phyloP scores from a whole-genome alignment of 225 moss, liverwort and hornwort genomes.

The Pleurozium schreberi region DNA sequence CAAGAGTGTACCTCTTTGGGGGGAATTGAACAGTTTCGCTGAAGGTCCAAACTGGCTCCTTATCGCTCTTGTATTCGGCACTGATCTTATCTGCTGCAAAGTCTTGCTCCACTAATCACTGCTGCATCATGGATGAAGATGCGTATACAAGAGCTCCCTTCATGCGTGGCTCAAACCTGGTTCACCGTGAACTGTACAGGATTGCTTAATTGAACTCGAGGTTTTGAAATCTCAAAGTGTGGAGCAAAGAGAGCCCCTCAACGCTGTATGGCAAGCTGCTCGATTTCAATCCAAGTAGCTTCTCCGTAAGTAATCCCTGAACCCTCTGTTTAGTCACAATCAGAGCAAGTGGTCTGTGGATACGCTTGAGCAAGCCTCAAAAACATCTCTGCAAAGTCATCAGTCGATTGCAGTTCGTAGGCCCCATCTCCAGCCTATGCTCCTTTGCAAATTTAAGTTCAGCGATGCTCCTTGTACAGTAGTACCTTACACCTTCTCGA shows the following conservation, averaged over 20 bases:
- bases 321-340: not conserved
- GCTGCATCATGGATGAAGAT: not conserved
- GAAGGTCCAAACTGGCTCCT: not conserved
- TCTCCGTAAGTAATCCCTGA: not conserved
- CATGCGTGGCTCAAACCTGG: not conserved
- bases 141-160: not conserved
- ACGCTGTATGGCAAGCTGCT: not conserved
- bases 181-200: not conserved
- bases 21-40: not conserved
- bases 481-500: not conserved
- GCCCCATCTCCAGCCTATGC: not conserved
- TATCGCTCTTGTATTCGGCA: not conserved
- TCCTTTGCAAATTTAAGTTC: not conserved
- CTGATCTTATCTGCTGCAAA: not conserved
- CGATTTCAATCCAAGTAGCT: not conserved
- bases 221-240: not conserved
- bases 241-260: not conserved
- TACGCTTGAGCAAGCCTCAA: not conserved
- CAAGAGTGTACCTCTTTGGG: not conserved
- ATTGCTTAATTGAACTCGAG: not conserved
- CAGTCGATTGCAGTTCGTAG: not conserved
- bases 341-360: not conserved
- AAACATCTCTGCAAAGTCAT: not conserved
- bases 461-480: not conserved
- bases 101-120: not conserved